Conservation (phyloP, 1,284 basidiomycete species). For the Bjerkandera adusta region DNA sequence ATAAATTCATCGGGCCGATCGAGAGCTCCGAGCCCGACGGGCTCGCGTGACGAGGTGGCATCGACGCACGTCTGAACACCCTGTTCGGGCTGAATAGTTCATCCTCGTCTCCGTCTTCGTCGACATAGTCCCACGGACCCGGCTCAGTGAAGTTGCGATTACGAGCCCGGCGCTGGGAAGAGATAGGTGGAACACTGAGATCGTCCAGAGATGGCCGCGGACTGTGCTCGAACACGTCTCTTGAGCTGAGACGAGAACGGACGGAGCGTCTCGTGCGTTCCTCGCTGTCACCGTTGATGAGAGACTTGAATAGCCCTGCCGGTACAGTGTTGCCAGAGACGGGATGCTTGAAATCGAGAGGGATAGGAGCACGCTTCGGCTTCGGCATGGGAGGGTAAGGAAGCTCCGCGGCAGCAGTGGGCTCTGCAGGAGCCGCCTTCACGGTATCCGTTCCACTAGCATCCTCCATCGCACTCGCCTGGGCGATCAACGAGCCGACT, state of each 20-base stretch:
- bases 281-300: slow-evolving; percentile 51
- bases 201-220: slow-evolving; percentile 74
- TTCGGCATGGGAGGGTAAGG: slow-evolving; percentile 38
- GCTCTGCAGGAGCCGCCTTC: slow-evolving; percentile 7
- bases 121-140: slow-evolving; percentile 33
- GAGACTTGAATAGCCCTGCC: slow-evolving; percentile 79
- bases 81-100: slow-evolving; percentile 53
- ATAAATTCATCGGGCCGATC: slow-evolving; percentile 50
- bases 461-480: slow-evolving; percentile 21
- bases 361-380: slow-evolving; percentile 71
- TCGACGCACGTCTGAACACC: slow-evolving; percentile 53
- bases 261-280: slow-evolving; percentile 66
- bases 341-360: slow-evolving; percentile 77
- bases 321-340: slow-evolving; percentile 74
- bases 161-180: slow-evolving; percentile 53
- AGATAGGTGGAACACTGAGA: slow-evolving; percentile 62
- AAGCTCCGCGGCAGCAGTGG: slow-evolving; percentile 27
- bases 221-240: slow-evolving; percentile 59
- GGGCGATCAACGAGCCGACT: slow-evolving; percentile 18
- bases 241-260: slow-evolving; percentile 70
- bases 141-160: slow-evolving; percentile 55
- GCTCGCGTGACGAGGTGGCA: slow-evolving; percentile 46
- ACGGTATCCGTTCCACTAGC: slow-evolving; percentile 20
- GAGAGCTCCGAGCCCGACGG: slow-evolving; percentile 40
- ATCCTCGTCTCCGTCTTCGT: slow-evolving; percentile 33